Percentiles rank a stretch among this genome's conserved stretches.
Conservation (phyloP, 768 basidiomycete species). For the Suillus discolor region DNA sequence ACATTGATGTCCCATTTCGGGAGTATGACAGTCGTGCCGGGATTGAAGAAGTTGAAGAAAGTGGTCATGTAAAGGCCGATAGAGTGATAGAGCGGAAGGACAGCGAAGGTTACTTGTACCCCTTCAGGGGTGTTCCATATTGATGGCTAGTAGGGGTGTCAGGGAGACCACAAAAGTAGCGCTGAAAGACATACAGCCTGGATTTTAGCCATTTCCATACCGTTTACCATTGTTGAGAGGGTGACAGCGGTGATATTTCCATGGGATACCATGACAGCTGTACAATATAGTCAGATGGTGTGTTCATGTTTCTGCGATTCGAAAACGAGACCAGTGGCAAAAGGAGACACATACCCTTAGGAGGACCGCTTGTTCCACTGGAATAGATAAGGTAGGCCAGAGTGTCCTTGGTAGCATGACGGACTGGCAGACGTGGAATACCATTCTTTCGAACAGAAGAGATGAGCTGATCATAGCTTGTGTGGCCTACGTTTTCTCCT, state of each 20-base stretch:
- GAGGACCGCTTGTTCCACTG: slow-evolving; percentile 68
- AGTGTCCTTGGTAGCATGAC: slow-evolving; percentile 48
- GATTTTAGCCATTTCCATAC: slow-evolving; percentile 29
- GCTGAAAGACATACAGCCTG: slow-evolving; percentile 45
- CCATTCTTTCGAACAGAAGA: slow-evolving; percentile 36
- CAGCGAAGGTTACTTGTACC: slow-evolving; percentile 46
- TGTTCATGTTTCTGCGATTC: not conserved
- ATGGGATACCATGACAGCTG: slow-evolving; percentile 68
- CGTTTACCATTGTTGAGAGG: slow-evolving; percentile 35
- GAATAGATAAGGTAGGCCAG: slow-evolving; percentile 69
- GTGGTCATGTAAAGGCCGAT: slow-evolving; percentile 54
- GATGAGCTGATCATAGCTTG: slow-evolving; percentile 44
- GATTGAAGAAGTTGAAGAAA: slow-evolving; percentile 46
- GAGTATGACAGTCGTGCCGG: slow-evolving; percentile 49
- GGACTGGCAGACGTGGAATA: slow-evolving; percentile 39
- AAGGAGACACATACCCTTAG: slow-evolving; percentile 50
- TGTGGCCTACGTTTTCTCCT: slow-evolving; percentile 39
- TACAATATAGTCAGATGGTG: not conserved
- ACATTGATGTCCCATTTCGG: slow-evolving; percentile 55
- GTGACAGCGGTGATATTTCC: slow-evolving; percentile 50
- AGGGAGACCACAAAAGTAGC: slow-evolving; percentile 47
- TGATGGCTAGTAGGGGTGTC: slow-evolving; percentile 42
- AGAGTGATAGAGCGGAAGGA: slow-evolving; percentile 63
- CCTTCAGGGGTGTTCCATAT: slow-evolving; percentile 39
- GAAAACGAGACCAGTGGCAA: not conserved